Conservation (phyloP, 768 basidiomycete species). For the Strobilomyces echinocephalus region DNA sequence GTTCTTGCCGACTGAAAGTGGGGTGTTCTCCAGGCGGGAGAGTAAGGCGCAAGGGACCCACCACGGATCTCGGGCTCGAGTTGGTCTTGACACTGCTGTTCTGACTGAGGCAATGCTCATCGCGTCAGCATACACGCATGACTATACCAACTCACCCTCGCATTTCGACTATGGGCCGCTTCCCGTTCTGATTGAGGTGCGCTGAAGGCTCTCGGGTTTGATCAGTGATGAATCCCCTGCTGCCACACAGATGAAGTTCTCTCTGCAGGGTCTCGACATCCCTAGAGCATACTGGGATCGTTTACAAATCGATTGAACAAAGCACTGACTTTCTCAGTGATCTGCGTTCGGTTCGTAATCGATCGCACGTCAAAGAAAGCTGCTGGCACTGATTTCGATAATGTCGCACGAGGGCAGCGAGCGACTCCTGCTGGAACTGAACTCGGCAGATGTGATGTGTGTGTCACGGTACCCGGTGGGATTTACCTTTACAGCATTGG, state of each 20-base stretch:
- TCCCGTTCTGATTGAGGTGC: constrained; percentile 53
- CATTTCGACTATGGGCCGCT: constrained; percentile 51
- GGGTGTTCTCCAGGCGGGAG: constrained; percentile 55
- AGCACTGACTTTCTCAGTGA: constrained; percentile 49
- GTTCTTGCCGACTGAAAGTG: constrained; percentile 29
- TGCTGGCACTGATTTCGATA: constrained; percentile 58
- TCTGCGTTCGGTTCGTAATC: constrained; percentile 37
- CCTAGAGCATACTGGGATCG: constrained; percentile 31
- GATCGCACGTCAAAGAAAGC: constrained; percentile 29
- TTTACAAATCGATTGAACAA: constrained; percentile 3
- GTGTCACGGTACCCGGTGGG: too few relatives aligned
- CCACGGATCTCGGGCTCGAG: constrained; percentile 60
- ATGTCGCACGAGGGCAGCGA: constrained; percentile 62
- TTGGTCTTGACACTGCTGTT: constrained; percentile 27
- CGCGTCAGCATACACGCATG: background rate
- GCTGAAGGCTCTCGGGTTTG: constrained; percentile 34
- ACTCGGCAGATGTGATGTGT: background rate
- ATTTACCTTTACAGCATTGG: constrained; percentile 62
- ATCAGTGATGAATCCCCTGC: constrained; percentile 25
- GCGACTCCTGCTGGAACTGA: constrained; percentile 76
- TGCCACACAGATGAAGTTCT: constrained; percentile 49
- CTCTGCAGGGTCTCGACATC: constrained; percentile 42
- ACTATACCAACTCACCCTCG: constrained; percentile 35
- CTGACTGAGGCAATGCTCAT: constrained; percentile 13
- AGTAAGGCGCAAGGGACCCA: constrained; percentile 63